Base-by-base conservation (phyloP, 495 filamentous ascomycete species). In the Tuber aestivum region DNA sequence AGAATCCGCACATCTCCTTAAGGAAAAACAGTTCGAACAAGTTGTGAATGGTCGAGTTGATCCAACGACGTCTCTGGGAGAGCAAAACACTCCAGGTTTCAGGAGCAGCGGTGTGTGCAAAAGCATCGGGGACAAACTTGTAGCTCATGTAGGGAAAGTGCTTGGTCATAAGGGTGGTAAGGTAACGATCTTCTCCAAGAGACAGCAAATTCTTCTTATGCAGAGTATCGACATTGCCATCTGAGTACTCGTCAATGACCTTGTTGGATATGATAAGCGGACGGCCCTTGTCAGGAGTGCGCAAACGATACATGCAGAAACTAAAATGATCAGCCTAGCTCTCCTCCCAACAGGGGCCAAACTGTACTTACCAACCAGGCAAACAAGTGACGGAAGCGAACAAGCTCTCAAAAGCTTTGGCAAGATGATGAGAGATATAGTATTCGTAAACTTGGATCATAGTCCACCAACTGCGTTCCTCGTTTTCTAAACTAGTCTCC, bases 361-460 rank as follows among this genome's bases (percentile, higher is more conserved):
- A 73, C 37, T 32, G 71, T 77, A 89, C 92, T 87, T 89, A 97
- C 95, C 95, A 99, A 87, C 95, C 95, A 78, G 95, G 95, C 85
- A 99, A 89, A 91, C 95, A 99, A 70, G 94, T 97, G 78, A 97
- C 94, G 83, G 92, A 95, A 83, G 93, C 94, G 78, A 97, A 97
- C 65, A 97, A 88, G 68, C 93, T 97, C 84, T 97, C 94, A 79
- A 97, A 97, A 74, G 94, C 92, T 86, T 97, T 97, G 48, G 94
- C 85, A 77, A 97, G 85, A 84, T 97, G 91, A 87, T 97, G 94
- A 35, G 94, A 97, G 83, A 97, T 97, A 84, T 92, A 97, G 86
- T 97, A 97, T 84, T 97, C 94, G 85, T 97, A 97, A 75, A 97
- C 95, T 84, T 99, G 95, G 83, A 99, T 99, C 95, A 99, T 99